phyloP scores from a whole-genome alignment of 2,329 filamentous ascomycete species.

The Hymenoscyphus albidus region DNA sequence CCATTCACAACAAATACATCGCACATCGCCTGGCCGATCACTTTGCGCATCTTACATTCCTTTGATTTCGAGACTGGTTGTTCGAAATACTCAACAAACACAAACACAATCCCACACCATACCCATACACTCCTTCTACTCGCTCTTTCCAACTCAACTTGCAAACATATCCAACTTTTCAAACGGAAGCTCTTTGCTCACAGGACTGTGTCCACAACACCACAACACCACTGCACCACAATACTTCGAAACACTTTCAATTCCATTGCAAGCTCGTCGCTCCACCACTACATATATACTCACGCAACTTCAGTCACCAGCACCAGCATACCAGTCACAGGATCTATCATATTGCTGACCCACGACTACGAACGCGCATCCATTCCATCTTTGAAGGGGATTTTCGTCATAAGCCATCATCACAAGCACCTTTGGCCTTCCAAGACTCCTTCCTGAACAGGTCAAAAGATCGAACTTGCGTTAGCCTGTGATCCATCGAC shows the following conservation, averaged over 20 bases:
- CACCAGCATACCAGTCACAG: conserved; percentile 5
- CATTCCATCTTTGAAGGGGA: background rate
- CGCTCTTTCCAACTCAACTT: background rate
- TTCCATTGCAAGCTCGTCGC: conserved; percentile 1
- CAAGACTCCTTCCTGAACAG: conserved; percentile 9
- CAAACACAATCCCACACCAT: too few relatives aligned
- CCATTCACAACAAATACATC: background rate
- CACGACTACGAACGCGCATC: conserved; percentile 3
- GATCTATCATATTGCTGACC: conserved; percentile 2
- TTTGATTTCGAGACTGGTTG: background rate
- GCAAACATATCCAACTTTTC: background rate
- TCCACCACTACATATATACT: conserved; percentile 1
- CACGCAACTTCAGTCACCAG: background rate
- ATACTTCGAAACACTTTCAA: background rate
- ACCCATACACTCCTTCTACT: background rate
- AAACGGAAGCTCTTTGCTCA: background rate
- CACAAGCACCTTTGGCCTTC: background rate
- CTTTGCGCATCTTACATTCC: background rate
- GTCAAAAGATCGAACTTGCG: conserved; percentile 18
- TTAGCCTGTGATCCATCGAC: conserved; percentile 16
- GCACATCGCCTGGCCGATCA: conserved; percentile 2
- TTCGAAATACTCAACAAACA: background rate
- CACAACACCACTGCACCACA: background rate
- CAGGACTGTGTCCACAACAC: conserved; percentile 3
- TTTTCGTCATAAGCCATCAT: conserved; percentile 2